Percentiles rank a stretch among this genome's conserved stretches.
These are phyloP conservation scores for Gynostemma pentaphyllum DNA, from an alignment of 306 rosid genomes.

Conservation along the genomic window DNA sequence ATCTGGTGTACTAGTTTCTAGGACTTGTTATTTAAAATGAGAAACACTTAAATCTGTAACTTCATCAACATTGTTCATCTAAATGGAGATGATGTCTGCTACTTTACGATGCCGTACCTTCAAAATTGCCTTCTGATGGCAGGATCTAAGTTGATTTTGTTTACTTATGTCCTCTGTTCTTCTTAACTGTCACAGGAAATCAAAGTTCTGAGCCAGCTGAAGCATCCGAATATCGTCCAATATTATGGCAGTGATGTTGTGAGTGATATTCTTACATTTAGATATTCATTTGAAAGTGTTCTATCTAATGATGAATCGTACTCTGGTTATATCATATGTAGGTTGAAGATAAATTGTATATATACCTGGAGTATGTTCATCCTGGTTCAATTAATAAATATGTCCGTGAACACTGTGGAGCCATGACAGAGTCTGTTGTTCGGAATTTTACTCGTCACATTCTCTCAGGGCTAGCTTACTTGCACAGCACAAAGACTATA, in stretches of 20 bases:
- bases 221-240: slow-evolving; percentile 92
- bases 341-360: slow-evolving; percentile 70
- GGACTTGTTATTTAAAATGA: background rate
- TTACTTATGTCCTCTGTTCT: slow-evolving; percentile 12
- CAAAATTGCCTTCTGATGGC: background rate
- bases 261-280: slow-evolving; percentile 29
- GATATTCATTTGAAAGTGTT: background rate
- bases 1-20: background rate
- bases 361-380: slow-evolving; percentile 84
- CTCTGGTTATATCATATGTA: slow-evolving; percentile 27
- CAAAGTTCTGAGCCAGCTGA: slow-evolving; percentile 71
- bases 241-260: slow-evolving; percentile 90
- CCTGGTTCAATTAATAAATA: slow-evolving; percentile 93
- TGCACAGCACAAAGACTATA: slow-evolving; percentile 83
- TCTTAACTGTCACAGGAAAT: slow-evolving; percentile 53
- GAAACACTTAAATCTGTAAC: background rate
- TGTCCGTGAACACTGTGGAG: slow-evolving; percentile 89
- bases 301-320: slow-evolving; percentile 2
- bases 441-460: slow-evolving; percentile 90
- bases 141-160: background rate
- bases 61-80: background rate
- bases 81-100: background rate
- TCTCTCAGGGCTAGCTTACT: slow-evolving; percentile 84
- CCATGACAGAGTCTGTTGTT: slow-evolving; percentile 87
- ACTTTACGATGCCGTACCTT: background rate